Base-by-base conservation (phyloP, 1,139 yeast genomes). In the Kodamaea suecica region DNA sequence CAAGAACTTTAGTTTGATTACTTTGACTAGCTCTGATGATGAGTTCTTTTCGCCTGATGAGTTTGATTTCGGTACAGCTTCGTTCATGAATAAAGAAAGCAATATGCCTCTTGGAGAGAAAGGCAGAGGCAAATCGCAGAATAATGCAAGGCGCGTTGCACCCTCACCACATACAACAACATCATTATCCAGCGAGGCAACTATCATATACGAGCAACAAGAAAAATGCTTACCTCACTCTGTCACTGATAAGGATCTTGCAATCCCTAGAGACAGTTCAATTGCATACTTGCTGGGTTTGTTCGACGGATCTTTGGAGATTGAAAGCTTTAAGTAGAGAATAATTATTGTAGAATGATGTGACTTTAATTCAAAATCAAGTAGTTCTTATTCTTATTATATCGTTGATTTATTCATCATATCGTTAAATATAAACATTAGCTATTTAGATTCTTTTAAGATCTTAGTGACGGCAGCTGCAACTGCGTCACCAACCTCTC, bases 401-500 rank as follows among this genome's bases (percentile, higher is more conserved):
- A n/a, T n/a, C n/a, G n/a, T n/a, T n/a, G n/a, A n/a, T n/a, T n/a
- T 19, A 19, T 19, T 19, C 21, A 19, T 19, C 9, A 9, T 19
- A 19, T 6, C 21, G 9, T 19, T 9, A 19, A 6, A 19, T 19
- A 19, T 19, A 19, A 6, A 19, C 21, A 6, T 6, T 19, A n/a
- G n/a, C n/a, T 19, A 19, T 9, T 19, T 19, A 9, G 21, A 19
- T 19, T 19, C 26, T 12, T 24, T 57, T 43, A 83, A 70, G 43
- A 84, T 68, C 55, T 74, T 73, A 50, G 73, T 66, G 36, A 88
- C 87, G 39, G 84, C 82, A 30, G 67, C 75, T 31, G 83, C 94
- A 55, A 90, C 69, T 30, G 97, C 97, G 59, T 87, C 95, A 54
- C 97, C 97, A 38, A 92, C 96, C 63, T 90, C 96, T 29, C 70